Conservation (phyloP, 805 yeast genomes). For the Saccharomycopsis sp. region DNA sequence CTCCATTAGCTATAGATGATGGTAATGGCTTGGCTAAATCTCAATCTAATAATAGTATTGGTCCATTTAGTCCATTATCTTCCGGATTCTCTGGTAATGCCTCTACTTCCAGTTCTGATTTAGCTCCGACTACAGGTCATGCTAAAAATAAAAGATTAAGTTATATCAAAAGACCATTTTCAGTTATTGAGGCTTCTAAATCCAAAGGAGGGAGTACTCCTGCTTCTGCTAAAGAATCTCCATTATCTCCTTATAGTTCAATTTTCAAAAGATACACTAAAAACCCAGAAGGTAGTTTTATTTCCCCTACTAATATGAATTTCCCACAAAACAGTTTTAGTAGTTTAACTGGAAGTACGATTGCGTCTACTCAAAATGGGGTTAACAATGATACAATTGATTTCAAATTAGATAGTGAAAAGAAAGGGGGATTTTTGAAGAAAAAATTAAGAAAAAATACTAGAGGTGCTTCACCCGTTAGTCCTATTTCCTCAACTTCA, state of each 20-base stretch:
- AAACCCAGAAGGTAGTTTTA: background rate
- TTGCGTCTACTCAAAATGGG: background rate
- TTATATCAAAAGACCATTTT: slow-evolving; percentile 16
- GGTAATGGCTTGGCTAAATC: background rate
- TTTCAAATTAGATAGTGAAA: background rate
- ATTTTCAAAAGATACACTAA: slow-evolving; percentile 12
- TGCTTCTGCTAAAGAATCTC: slow-evolving; percentile 8
- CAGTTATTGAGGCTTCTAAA: slow-evolving; percentile 9
- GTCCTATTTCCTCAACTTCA: slow-evolving; percentile 21
- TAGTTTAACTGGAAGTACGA: background rate
- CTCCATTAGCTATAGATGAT: background rate
- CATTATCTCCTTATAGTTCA: slow-evolving; percentile 13
- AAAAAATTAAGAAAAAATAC: slow-evolving; percentile 22
- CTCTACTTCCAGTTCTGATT: background rate
- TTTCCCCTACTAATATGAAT: slow-evolving; percentile 4
- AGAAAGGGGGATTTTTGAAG: slow-evolving; percentile 18
- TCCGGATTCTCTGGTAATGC: too few relatives aligned
- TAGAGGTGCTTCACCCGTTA: slow-evolving; percentile 16
- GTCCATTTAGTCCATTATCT: too few relatives aligned
- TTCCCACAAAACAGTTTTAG: background rate
- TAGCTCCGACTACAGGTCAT: background rate
- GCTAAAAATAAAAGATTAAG: slow-evolving; percentile 10
- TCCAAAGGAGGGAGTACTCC: background rate
- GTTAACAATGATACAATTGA: too few relatives aligned
- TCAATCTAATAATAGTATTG: background rate